Conservation (phyloP, 192 early-diverging fungal genomes). For the Spizellomyces sp. region DNA sequence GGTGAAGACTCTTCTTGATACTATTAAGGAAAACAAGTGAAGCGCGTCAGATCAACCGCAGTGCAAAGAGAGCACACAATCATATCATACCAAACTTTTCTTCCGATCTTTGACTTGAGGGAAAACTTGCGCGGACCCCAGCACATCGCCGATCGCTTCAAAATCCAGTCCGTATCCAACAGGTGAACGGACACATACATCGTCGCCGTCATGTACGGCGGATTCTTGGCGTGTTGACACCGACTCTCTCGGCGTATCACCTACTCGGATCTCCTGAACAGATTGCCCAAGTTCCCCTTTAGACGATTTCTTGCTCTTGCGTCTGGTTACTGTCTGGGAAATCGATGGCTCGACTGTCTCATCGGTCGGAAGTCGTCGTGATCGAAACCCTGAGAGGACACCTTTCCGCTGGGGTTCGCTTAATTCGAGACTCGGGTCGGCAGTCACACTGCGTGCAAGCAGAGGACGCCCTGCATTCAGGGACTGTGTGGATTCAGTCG, state of each 20-base stretch:
- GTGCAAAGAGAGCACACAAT: slow-evolving; percentile 1
- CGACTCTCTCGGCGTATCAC: not conserved
- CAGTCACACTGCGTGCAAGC: no score
- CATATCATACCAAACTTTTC: not conserved
- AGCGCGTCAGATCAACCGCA: not conserved
- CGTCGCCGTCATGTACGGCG: slow-evolving; percentile 1
- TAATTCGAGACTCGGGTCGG: no score
- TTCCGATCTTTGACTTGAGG: not conserved
- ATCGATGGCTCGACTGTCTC: no score
- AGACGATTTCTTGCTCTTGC: not conserved
- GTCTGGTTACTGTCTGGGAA: no score
- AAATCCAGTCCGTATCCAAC: slow-evolving; percentile 7
- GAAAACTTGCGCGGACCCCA: not conserved
- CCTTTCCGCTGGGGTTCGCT: no score
- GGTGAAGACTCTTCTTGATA: slow-evolving; percentile 8
- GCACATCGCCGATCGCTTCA: slow-evolving; percentile 14
- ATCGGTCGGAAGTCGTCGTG: no score
- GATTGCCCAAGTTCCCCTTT: not conserved
- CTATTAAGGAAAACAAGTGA: not conserved
- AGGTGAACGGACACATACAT: slow-evolving; percentile 5
- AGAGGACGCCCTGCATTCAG: not conserved
- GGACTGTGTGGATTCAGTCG: not conserved
- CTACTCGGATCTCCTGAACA: no score
- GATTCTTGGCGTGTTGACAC: not conserved
- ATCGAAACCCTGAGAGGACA: no score